phyloP scores from a whole-genome alignment of 768 basidiomycete genomes.

The Auricularia heimuer region DNA sequence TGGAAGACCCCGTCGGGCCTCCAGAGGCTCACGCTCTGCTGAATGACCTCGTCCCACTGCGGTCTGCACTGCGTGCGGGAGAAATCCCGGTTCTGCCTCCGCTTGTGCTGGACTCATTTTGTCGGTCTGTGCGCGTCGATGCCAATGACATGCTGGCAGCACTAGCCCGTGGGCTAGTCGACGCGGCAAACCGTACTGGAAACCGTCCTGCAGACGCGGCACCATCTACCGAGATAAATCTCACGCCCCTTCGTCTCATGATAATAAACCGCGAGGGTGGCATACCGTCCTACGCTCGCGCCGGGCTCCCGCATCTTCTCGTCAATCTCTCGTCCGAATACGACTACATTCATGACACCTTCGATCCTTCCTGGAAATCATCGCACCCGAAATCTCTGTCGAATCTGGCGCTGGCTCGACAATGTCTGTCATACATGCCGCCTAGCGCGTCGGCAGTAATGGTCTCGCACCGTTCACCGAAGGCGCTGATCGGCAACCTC shows the following conservation, averaged over 20 bases:
- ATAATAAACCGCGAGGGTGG: constrained; percentile 96
- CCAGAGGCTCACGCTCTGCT: constrained; percentile 77
- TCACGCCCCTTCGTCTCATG: constrained; percentile 93
- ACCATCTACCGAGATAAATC: constrained; percentile 43
- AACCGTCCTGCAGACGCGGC: constrained; percentile 16
- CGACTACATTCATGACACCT: constrained; percentile 76
- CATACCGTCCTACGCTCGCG: constrained; percentile 93
- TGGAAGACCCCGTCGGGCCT: constrained; percentile 25
- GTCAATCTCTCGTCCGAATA: constrained; percentile 89
- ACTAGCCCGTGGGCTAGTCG: constrained; percentile 74
- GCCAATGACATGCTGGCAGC: constrained; percentile 85
- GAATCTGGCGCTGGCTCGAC: constrained; percentile 76
- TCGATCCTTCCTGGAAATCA: constrained; percentile 62
- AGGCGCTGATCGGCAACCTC: constrained; percentile 90
- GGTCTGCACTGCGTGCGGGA: constrained; percentile 81
- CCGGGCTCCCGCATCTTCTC: constrained; percentile 88
- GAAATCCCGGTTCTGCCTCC: constrained; percentile 96
- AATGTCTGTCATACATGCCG: constrained; percentile 88
- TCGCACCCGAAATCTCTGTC: constrained; percentile 78
- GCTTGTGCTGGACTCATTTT: constrained; percentile 85
- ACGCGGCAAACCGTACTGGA: constrained; percentile 38
- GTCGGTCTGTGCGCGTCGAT: constrained; percentile 74
- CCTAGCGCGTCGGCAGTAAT: constrained; percentile 87
- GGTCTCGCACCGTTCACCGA: constrained; percentile 94
- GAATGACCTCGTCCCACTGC: constrained; percentile 71